These are phyloP conservation scores for Galerina sulciceps DNA, from an alignment of 768 basidiomycete genomes.

Conservation along the genomic window DNA sequence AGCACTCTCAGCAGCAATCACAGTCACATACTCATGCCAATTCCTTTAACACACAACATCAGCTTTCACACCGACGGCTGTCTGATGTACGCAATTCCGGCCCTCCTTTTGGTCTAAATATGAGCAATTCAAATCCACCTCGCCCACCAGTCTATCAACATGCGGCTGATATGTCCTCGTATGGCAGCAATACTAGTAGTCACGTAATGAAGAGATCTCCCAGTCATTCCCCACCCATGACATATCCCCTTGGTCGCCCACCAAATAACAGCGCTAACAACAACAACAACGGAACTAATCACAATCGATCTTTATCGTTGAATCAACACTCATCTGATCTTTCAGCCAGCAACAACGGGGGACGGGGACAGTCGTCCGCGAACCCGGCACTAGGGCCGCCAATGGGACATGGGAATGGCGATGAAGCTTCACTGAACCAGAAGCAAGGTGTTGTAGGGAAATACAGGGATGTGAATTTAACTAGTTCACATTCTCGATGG, in stretches of 20 bases:
- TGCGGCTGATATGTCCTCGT: constrained; percentile 20
- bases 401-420: constrained; percentile 19
- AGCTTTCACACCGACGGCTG: constrained; percentile 31
- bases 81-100: constrained; percentile 34
- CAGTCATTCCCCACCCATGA: constrained; percentile 27
- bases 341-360: constrained; percentile 6
- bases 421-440: constrained; percentile 12
- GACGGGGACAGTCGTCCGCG: neutral
- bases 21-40: constrained; percentile 17
- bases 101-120: constrained; percentile 14
- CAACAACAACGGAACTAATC: constrained; percentile 13
- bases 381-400: neutral
- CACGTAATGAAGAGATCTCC: constrained; percentile 24
- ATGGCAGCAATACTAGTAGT: constrained; percentile 22
- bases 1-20: constrained; percentile 20
- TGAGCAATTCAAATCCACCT: constrained; percentile 22
- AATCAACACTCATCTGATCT: constrained; percentile 12
- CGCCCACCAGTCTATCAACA: constrained; percentile 34
- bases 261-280: constrained; percentile 12
- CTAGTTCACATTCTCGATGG: constrained; percentile 6
- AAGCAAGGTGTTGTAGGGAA: constrained; percentile 8
- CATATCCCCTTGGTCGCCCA: constrained; percentile 24
- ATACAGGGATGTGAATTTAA: constrained; percentile 11
- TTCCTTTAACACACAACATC: constrained; percentile 22
- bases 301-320: constrained; percentile 15